Percentiles rank a stretch among this genome's conserved stretches.
Evolutionary conservation across 805 yeast genomes (phyloP).

Genomic region (Cyberlindnera sargentensis): DNA sequence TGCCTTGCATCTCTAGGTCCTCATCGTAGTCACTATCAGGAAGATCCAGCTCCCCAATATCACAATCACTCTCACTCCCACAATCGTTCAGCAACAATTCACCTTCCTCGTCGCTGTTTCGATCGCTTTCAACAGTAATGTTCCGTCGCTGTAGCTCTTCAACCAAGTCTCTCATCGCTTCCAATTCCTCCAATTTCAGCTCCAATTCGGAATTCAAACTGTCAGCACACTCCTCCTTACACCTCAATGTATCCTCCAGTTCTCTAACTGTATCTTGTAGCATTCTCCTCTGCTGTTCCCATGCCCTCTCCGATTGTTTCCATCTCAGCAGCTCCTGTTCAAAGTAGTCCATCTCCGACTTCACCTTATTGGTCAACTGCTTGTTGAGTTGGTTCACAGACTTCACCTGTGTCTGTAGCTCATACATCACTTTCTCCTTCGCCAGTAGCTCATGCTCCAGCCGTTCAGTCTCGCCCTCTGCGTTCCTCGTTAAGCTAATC

Average conservation of each 20-base stretch:
- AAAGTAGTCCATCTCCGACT: slow-evolving; percentile 11
- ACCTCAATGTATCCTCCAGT: neutral
- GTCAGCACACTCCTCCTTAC: slow-evolving; percentile 12
- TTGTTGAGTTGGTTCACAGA: slow-evolving; percentile 10
- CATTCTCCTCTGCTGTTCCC: slow-evolving; percentile 1
- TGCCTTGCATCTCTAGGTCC: neutral
- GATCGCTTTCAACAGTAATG: neutral
- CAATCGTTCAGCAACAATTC: slow-evolving; percentile 2
- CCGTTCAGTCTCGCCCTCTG: slow-evolving; percentile 29
- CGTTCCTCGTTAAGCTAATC: slow-evolving; percentile 22
- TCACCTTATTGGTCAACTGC: slow-evolving; percentile 9
- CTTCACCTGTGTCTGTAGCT: slow-evolving; percentile 5
- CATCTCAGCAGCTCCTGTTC: slow-evolving; percentile 12
- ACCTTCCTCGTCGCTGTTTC: neutral
- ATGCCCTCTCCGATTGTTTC: slow-evolving; percentile 13
- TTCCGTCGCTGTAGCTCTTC: neutral
- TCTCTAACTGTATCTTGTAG: neutral
- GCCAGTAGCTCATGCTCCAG: slow-evolving; percentile 26
- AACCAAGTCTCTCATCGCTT: slow-evolving; percentile 2
- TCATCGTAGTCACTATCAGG: slow-evolving; percentile 1
- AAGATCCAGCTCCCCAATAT: neutral
- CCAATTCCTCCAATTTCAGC: slow-evolving; percentile 8
- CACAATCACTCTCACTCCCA: slow-evolving; percentile 4
- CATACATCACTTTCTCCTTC: slow-evolving; percentile 21
- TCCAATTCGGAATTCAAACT: slow-evolving; percentile 15